These are phyloP conservation scores for Lycium barbarum DNA, from an alignment of 257 asterid species.

Conservation along the genomic window DNA sequence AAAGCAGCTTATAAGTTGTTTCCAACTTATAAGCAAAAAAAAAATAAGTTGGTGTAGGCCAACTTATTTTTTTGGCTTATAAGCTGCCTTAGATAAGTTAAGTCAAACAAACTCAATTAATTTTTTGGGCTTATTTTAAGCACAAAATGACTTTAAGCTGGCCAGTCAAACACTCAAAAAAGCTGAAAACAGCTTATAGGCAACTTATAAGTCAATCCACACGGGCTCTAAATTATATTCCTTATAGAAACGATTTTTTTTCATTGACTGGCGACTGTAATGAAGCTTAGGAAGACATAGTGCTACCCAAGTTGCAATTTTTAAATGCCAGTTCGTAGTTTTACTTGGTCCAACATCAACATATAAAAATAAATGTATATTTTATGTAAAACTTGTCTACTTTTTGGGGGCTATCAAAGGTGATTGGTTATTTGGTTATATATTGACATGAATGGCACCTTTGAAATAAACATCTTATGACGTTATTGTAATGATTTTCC, in stretches of 20 bases:
- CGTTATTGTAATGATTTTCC: slow-evolving; percentile 41
- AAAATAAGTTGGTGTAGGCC: no score
- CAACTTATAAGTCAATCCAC: no score
- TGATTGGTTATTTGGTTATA: slow-evolving; percentile 39
- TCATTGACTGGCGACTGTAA: background rate
- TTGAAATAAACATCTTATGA: slow-evolving; percentile 50
- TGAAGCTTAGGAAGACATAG: slow-evolving; percentile 15
- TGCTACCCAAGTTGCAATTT: background rate
- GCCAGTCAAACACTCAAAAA: no score
- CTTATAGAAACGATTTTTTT: background rate
- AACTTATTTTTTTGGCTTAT: no score
- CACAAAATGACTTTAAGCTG: no score
- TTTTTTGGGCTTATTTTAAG: no score
- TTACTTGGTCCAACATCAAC: slow-evolving; percentile 41
- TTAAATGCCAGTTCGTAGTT: slow-evolving; percentile 1
- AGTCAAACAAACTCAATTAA: no score
- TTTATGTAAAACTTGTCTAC: slow-evolving; percentile 21
- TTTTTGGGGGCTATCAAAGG: slow-evolving; percentile 42
- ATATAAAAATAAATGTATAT: slow-evolving; percentile 15
- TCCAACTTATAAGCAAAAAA: no score
- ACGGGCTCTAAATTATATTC: background rate
- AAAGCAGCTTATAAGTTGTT: no score
- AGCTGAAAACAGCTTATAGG: no score
- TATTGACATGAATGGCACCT: slow-evolving; percentile 67
- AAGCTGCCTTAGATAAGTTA: no score